Percentiles rank a stretch among this genome's conserved stretches.
Evolutionary conservation across 352 stramenopile genomes (phyloP).

Genomic region (Globisporangium spiculum): DNA sequence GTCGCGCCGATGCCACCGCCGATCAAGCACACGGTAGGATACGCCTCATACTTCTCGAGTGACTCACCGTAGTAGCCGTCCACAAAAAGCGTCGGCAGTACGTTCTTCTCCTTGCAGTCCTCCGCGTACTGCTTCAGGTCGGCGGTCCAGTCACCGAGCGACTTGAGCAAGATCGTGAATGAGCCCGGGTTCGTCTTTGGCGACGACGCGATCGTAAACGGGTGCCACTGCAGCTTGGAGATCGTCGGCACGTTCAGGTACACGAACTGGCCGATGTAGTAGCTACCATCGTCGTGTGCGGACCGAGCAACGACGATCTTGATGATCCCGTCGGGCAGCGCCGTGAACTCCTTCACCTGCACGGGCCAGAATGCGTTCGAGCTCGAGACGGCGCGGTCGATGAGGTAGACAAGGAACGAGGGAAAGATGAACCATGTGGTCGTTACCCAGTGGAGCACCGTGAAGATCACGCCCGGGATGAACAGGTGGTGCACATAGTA

Average conservation of each 20-base stretch:
- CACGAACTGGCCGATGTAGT: constrained; percentile 40
- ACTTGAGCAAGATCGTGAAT: constrained; percentile 41
- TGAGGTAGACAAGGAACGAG: constrained; percentile 34
- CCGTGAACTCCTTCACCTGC: constrained; percentile 24
- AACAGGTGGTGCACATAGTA: constrained; percentile 49
- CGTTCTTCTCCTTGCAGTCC: constrained; percentile 29
- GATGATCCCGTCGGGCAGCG: constrained; percentile 24
- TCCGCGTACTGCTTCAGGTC: constrained; percentile 29
- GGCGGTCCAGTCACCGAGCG: constrained; percentile 37
- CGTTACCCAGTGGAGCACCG: constrained; percentile 34
- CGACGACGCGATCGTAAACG: constrained; percentile 49
- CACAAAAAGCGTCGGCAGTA: constrained; percentile 30
- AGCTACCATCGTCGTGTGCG: constrained; percentile 16
- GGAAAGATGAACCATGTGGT: constrained; percentile 39
- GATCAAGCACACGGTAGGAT: constrained; percentile 31
- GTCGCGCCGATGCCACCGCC: constrained; percentile 39
- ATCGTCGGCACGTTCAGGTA: constrained; percentile 44
- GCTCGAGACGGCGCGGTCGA: constrained; percentile 30
- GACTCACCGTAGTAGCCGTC: constrained; percentile 43
- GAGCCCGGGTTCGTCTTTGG: constrained; percentile 18
- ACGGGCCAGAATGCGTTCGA: constrained; percentile 28
- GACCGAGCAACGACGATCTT: constrained; percentile 35
- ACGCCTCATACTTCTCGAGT: constrained; percentile 31
- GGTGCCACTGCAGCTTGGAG: constrained; percentile 53
- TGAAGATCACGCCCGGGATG: constrained; percentile 27